phyloP scores from a whole-genome alignment of 139 green algal genomes.

The Edaphochlamys debaryana region DNA sequence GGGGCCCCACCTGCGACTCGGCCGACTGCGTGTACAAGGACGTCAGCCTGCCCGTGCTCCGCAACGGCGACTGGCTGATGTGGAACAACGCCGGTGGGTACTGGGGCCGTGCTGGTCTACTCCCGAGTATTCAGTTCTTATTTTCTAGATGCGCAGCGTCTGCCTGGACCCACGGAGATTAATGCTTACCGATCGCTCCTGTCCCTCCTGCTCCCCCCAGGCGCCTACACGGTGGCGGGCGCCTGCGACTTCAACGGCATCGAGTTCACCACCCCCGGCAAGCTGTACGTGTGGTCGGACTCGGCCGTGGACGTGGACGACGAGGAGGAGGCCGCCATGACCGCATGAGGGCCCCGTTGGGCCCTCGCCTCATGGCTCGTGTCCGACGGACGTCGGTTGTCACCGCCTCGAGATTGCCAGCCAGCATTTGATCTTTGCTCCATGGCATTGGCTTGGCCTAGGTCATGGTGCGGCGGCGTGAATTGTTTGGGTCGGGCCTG shows the following conservation, averaged over 20 bases:
- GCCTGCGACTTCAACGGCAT: conserved; percentile 87
- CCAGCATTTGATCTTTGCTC: too few relatives aligned
- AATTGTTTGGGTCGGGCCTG: not conserved
- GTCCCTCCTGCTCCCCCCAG: too few relatives aligned
- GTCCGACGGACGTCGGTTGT: too few relatives aligned
- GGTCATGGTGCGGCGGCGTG: too few relatives aligned
- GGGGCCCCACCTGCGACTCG: conserved; percentile 91
- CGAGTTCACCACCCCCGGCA: conserved; percentile 58
- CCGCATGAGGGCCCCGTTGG: not conserved
- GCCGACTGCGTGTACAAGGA: conserved; percentile 86
- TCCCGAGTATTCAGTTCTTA: too few relatives aligned
- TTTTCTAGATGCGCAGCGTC: too few relatives aligned
- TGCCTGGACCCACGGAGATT: too few relatives aligned
- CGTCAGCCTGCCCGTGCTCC: conserved; percentile 79
- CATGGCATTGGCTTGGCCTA: too few relatives aligned
- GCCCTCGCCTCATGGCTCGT: not conserved
- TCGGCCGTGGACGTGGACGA: conserved; percentile 47
- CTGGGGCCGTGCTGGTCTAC: too few relatives aligned
- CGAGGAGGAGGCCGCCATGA: conserved; percentile 17
- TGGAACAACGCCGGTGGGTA: conserved; percentile 95
- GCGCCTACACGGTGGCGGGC: conserved; percentile 86
- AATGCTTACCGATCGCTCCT: too few relatives aligned
- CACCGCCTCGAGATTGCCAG: too few relatives aligned
- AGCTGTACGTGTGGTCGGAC: conserved; percentile 66
- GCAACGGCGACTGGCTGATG: conserved; percentile 93